Evolutionary conservation across 768 basidiomycete species (phyloP).

Genomic region (Russula earlei): DNA sequence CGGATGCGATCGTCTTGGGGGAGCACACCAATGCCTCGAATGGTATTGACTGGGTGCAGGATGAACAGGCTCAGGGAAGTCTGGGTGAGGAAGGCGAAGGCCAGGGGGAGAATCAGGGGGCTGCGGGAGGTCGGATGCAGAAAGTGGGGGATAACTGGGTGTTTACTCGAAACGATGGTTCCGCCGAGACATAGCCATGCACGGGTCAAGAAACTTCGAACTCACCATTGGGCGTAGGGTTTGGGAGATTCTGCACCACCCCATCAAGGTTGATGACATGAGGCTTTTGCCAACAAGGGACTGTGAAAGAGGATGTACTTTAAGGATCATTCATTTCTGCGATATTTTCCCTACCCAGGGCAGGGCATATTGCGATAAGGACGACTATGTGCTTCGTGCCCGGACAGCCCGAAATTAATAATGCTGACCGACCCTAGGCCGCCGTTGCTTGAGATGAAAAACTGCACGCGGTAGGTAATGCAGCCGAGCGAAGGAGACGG

Average conservation of each 20-base stretch:
- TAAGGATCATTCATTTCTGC: too few relatives aligned
- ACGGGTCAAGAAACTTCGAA: constrained; percentile 16
- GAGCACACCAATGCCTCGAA: constrained; percentile 30
- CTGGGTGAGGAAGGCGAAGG: background rate
- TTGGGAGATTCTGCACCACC: background rate
- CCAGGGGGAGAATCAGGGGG: constrained; percentile 4
- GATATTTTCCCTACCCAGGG: too few relatives aligned
- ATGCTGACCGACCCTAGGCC: background rate
- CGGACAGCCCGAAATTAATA: background rate
- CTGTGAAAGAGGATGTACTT: background rate
- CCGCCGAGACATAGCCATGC: constrained; percentile 10
- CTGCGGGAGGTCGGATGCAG: constrained; percentile 41
- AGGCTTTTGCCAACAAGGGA: background rate
- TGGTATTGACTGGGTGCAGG: constrained; percentile 15
- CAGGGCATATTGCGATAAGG: too few relatives aligned
- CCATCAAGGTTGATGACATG: background rate
- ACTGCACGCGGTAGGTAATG: background rate
- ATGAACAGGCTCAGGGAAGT: constrained; percentile 3
- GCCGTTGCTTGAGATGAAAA: background rate
- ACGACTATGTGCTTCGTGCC: background rate
- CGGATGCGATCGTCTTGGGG: constrained; percentile 54
- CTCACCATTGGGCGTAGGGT: background rate
- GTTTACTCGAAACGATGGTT: constrained; percentile 39
- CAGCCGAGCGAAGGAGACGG: too few relatives aligned
- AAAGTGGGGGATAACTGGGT: constrained; percentile 65